phyloP scores from a whole-genome alignment of 495 filamentous ascomycete genomes.

The Penicillium angulare region DNA sequence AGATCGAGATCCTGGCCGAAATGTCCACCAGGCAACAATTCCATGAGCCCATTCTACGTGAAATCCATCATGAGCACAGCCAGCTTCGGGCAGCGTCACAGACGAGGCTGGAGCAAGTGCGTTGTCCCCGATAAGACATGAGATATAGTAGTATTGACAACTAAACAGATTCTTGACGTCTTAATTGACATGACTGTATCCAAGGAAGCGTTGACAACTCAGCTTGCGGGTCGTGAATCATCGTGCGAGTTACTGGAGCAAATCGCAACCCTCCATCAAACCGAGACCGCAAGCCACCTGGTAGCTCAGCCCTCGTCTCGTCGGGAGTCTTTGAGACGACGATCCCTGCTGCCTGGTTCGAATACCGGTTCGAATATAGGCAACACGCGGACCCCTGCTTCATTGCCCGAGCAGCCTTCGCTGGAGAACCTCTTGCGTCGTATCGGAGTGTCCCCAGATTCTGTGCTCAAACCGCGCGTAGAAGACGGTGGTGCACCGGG shows the following conservation, averaged over 20 bases:
- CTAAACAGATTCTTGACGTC: conserved; percentile 29
- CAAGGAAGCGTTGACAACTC: conserved; percentile 28
- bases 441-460: conserved; percentile 34
- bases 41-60: conserved; percentile 52
- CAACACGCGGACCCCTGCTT: conserved; percentile 13
- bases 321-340: conserved; percentile 32
- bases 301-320: conserved; percentile 24
- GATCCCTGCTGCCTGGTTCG: conserved; percentile 22
- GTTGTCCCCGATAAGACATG: conserved; percentile 1
- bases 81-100: conserved; percentile 30
- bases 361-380: too few species aligned
- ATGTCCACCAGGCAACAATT: conserved; percentile 62
- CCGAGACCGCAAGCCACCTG: conserved; percentile 27
- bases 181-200: conserved; percentile 37
- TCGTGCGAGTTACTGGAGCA: conserved; percentile 35
- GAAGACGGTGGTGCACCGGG: conserved; percentile 16
- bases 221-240: conserved; percentile 35
- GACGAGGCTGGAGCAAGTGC: conserved; percentile 37
- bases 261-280: conserved; percentile 32
- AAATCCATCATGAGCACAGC: conserved; percentile 33
- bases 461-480: conserved; percentile 25
- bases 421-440: conserved; percentile 39
- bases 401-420: conserved; percentile 24
- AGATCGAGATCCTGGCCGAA: conserved; percentile 61
- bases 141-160: conserved; percentile 2